These are phyloP conservation scores for Amanita pseudoporphyria DNA, from an alignment of 768 basidiomycete genomes.

Conservation along the genomic window DNA sequence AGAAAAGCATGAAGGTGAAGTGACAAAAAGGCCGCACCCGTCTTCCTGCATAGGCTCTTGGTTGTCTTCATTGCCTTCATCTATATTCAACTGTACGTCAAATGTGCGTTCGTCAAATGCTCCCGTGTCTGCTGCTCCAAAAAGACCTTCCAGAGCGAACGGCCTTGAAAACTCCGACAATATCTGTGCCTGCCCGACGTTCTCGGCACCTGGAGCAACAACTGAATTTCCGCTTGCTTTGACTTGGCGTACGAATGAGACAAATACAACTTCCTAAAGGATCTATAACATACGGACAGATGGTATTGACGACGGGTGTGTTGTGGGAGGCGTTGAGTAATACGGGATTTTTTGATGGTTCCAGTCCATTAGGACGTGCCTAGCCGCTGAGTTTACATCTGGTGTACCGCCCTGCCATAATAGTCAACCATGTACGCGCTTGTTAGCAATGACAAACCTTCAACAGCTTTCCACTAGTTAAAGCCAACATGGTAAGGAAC, in stretches of 20 bases:
- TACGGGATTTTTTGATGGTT: conserved; percentile 94
- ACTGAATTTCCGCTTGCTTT: no score
- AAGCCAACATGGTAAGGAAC: conserved; percentile 84
- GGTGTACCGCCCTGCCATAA: conserved; percentile 74
- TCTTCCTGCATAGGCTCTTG: conserved; percentile 34
- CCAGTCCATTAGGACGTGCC: conserved; percentile 84
- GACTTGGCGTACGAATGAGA: no score
- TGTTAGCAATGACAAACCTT: conserved; percentile 40
- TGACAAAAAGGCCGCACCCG: conserved; percentile 19
- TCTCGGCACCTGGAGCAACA: conserved; percentile 72
- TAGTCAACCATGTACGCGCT: not conserved
- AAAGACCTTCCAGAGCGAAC: conserved; percentile 73
- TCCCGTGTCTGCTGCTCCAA: conserved; percentile 73
- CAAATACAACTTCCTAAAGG: no score
- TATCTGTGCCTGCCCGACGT: conserved; percentile 75
- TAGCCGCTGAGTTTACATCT: conserved; percentile 73
- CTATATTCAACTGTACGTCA: conserved; percentile 38
- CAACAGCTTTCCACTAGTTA: conserved; percentile 71
- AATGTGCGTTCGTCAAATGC: conserved; percentile 47
- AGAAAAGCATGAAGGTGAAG: not conserved
- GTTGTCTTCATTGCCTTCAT: conserved; percentile 24
- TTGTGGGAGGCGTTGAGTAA: conserved; percentile 65
- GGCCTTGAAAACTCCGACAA: conserved; percentile 61
- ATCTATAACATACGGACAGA: no score
- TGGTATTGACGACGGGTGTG: conserved; percentile 73